Evolutionary conservation across 352 stramenopile genomes (phyloP).

Genomic region (Globisporangium apiculatum): DNA sequence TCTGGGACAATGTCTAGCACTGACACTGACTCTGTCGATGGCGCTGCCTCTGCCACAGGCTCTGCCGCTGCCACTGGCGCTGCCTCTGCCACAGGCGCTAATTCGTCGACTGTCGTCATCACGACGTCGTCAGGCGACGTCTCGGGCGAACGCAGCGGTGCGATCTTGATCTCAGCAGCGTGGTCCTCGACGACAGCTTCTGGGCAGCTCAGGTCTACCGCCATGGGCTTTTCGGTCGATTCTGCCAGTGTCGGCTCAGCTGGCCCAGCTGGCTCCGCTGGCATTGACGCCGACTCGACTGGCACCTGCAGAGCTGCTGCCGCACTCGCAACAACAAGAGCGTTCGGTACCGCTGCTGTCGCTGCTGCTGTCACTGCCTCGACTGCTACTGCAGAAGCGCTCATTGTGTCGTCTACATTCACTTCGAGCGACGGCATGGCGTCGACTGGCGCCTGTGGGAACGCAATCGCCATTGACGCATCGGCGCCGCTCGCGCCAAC

Average conservation of each 20-base stretch:
- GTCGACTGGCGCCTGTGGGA: slow-evolving; percentile 8
- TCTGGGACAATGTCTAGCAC: too few relatives aligned
- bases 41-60: neutral
- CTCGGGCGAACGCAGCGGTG: neutral
- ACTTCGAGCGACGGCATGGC: slow-evolving; percentile 7
- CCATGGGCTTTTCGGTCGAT: neutral
- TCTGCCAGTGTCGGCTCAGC: slow-evolving; percentile 1
- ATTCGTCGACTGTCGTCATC: neutral
- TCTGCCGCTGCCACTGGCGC: neutral
- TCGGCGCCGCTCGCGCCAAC: neutral
- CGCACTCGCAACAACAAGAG: slow-evolving; percentile 10
- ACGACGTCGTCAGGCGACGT: neutral
- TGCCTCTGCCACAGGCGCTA: neutral
- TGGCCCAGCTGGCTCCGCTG: too few relatives aligned
- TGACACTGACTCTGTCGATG: too few relatives aligned
- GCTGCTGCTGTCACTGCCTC: slow-evolving; percentile 6
- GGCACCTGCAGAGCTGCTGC: slow-evolving; percentile 13
- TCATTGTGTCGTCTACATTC: neutral
- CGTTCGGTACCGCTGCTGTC: slow-evolving; percentile 6
- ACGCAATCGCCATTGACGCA: slow-evolving; percentile 4
- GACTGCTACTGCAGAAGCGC: slow-evolving; percentile 12
- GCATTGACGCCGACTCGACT: neutral
- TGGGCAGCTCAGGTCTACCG: slow-evolving; percentile 23
- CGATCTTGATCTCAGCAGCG: slow-evolving; percentile 16
- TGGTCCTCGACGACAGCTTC: slow-evolving; percentile 38